Percentiles rank a stretch among this genome's conserved stretches.
These are phyloP conservation scores for Exophiala xenobiotica DNA, from an alignment of 2,329 filamentous ascomycete genomes.

Conservation along the genomic window DNA sequence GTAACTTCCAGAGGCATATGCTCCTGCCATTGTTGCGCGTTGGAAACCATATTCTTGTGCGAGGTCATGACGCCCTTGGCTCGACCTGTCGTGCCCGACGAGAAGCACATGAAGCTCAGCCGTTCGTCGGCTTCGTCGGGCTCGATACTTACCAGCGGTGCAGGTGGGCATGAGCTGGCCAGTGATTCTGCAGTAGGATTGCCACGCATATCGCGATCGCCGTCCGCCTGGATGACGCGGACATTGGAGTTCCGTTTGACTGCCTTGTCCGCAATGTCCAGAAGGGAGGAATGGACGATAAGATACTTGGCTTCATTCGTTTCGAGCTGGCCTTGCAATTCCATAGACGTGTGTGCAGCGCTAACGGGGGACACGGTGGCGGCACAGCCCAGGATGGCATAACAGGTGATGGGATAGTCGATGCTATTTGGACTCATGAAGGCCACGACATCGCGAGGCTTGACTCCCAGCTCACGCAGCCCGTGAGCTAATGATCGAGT, in stretches of 20 bases:
- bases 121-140: slow-evolving; percentile 40
- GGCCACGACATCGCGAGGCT: slow-evolving; percentile 56
- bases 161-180: slow-evolving; percentile 15
- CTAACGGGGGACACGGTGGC: slow-evolving; percentile 80
- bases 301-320: slow-evolving; percentile 73
- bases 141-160: slow-evolving; percentile 57
- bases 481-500: slow-evolving; percentile 19
- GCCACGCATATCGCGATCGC: slow-evolving; percentile 74
- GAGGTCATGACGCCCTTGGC: slow-evolving; percentile 82
- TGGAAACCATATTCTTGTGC: slow-evolving; percentile 72
- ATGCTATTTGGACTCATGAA: slow-evolving; percentile 76
- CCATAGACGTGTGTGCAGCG: slow-evolving; percentile 77
- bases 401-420: slow-evolving; percentile 74
- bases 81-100: slow-evolving; percentile 70
- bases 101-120: slow-evolving; percentile 70
- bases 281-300: slow-evolving; percentile 67
- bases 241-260: slow-evolving; percentile 47
- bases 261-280: slow-evolving; percentile 66
- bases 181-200: slow-evolving; percentile 17
- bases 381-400: slow-evolving; percentile 79
- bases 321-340: slow-evolving; percentile 79
- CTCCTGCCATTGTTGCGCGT: slow-evolving; percentile 38
- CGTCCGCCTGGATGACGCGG: slow-evolving; percentile 55
- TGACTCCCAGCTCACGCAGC: slow-evolving; percentile 35
- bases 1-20: slow-evolving; percentile 46